Base-by-base conservation (phyloP, 78 protist species). In the Dictyostelium brefeldianum region DNA sequence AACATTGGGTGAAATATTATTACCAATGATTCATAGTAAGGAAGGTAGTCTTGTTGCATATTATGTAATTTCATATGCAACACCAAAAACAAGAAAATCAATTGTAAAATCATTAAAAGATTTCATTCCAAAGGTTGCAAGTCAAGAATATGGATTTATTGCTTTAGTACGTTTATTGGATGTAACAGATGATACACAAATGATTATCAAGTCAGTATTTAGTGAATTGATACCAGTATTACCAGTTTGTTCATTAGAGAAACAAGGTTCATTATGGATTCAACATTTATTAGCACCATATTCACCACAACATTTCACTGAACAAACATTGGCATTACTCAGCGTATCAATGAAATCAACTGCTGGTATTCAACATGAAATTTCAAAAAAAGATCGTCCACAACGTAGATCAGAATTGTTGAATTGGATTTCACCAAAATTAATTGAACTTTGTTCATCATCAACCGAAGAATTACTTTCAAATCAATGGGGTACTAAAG, bases 161-260 rank as follows among this genome's bases (percentile, higher is more conserved):
- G 87, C 89, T 18, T 54, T 90, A 5, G 11, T 90, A 22, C 80
- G 94, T 56, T 46, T 89, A n/a, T 77, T 96, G 9, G 96, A 91
- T 69, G 85, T 78, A 14, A 74, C 83, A 18, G 97, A 96, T 59
- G 97, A 96, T 73, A 90, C 97, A 12, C 87, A 80, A 59, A 89
- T 80, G 41, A 56, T 91, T 20, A 80, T 48, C 43, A 96, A 91
- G 65, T 27, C 96, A 14, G 67, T 92, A 9, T 11, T 92, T 8
- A 65, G 46, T 31, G 95, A 90, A 50, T 46, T 90, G 12, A 48
- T 90, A 20, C 83, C 93, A 62, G 31, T 27, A 5, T 29, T 87
- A 14, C 93, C 93, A 43, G 79, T 59, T 10, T 36, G 54, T 17
- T 67, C 84, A 12, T 11, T 50, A 4, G 27, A 57, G 2, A 74